Evolutionary conservation across 495 filamentous ascomycete genomes (phyloP).

Genomic region (Aspergillus bertholletiae): DNA sequence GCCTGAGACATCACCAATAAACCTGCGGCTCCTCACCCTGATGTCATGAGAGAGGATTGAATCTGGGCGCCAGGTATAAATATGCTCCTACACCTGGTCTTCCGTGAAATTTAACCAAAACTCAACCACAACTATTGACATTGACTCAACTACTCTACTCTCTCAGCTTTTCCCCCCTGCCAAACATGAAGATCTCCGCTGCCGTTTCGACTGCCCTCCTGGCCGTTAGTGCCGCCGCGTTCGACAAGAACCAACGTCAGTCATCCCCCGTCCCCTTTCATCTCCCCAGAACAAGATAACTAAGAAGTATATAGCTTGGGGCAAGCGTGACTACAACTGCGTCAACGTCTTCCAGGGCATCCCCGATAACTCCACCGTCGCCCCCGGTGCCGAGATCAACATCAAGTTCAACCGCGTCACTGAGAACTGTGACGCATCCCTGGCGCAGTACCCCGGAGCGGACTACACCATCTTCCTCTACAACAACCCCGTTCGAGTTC

Average conservation of each 20-base stretch:
- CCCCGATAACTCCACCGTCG: constrained; percentile 31
- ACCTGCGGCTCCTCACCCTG: not conserved
- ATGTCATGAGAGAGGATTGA: not conserved
- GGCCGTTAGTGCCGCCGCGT: constrained; percentile 27
- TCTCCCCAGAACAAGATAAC: not conserved
- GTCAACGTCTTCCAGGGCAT: constrained; percentile 37
- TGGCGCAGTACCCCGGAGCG: constrained; percentile 20
- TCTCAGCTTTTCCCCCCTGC: not conserved
- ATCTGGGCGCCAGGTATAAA: not conserved
- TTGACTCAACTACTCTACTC: too few species aligned
- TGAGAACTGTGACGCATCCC: constrained; percentile 19
- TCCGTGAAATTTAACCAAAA: too few species aligned
- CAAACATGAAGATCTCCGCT: constrained; percentile 33
- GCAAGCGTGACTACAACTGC: constrained; percentile 38
- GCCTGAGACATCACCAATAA: not conserved
- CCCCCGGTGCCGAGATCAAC: constrained; percentile 20
- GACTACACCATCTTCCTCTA: constrained; percentile 32
- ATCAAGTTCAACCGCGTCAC: constrained; percentile 31
- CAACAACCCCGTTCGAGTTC: constrained; percentile 34
- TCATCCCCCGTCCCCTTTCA: not conserved
- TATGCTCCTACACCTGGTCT: not conserved
- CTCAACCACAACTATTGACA: too few species aligned
- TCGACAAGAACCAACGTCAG: constrained; percentile 36
- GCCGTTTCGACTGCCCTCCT: constrained; percentile 25
- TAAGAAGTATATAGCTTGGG: constrained; percentile 27